Percentiles rank a stretch among this genome's conserved stretches.
These are phyloP conservation scores for Volvox reticuliferus DNA, from an alignment of 139 green algal species.

Conservation along the genomic window DNA sequence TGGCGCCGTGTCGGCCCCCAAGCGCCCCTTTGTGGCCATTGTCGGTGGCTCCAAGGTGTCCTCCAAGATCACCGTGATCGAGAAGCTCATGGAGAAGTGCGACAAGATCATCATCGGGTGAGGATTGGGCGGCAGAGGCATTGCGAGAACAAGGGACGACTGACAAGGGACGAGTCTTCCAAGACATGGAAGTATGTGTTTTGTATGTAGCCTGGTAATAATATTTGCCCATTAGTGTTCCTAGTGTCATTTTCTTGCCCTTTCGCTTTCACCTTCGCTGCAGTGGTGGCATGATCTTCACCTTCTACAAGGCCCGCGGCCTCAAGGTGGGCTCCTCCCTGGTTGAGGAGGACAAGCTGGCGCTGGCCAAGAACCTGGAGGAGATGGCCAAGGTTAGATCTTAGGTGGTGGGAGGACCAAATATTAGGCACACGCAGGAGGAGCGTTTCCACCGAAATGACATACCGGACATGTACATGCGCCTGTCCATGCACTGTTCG, in stretches of 20 bases:
- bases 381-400: constrained; percentile 77
- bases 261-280: too few species aligned
- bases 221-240: too few species aligned
- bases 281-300: constrained; percentile 98
- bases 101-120: constrained; percentile 96
- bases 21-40: constrained; percentile 97
- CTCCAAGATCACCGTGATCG: constrained; percentile 99
- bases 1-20: constrained; percentile 88
- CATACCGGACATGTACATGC: too few species aligned
- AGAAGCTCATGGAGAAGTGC: constrained; percentile 94
- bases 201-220: too few species aligned
- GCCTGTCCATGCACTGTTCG: too few species aligned
- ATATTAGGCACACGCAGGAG: too few species aligned
- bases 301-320: constrained; percentile 98
- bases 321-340: constrained; percentile 90
- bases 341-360: constrained; percentile 99
- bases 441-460: too few species aligned
- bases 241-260: too few species aligned
- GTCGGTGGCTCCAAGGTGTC: constrained; percentile 99
- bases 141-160: too few species aligned
- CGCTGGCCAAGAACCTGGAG: constrained; percentile 95
- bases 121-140: neutral
- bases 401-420: too few species aligned
- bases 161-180: too few species aligned
- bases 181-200: too few species aligned